Percentiles rank a stretch among this genome's conserved stretches.
phyloP scores from a whole-genome alignment of 805 yeast species.

The Hanseniaspora clermontiae region DNA sequence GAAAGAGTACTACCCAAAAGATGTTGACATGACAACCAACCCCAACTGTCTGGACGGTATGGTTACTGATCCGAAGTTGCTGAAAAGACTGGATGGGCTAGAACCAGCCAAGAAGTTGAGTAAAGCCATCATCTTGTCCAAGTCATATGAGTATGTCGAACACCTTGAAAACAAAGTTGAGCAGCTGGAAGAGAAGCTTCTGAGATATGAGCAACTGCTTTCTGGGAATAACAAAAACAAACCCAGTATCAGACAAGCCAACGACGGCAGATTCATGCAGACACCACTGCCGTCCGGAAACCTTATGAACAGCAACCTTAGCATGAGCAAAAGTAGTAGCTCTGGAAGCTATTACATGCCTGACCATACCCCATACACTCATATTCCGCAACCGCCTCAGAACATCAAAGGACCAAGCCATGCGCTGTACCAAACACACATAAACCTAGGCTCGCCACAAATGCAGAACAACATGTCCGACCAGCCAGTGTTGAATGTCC shows the following conservation, averaged over 20 bases:
- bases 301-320: background rate
- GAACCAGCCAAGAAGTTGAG: slow-evolving; percentile 65
- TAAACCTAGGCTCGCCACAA: background rate
- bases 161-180: slow-evolving; percentile 57
- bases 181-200: slow-evolving; percentile 31
- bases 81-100: slow-evolving; percentile 59
- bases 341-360: background rate
- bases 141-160: slow-evolving; percentile 65
- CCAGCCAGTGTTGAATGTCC: background rate
- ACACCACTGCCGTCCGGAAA: background rate
- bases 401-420: slow-evolving; percentile 1
- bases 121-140: slow-evolving; percentile 62
- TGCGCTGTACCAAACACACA: background rate
- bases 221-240: slow-evolving; percentile 1
- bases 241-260: slow-evolving; percentile 7
- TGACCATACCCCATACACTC: background rate
- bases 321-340: slow-evolving; percentile 5
- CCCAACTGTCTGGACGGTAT: slow-evolving; percentile 23
- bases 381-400: background rate
- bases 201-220: slow-evolving; percentile 27
- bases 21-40: slow-evolving; percentile 16
- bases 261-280: slow-evolving; percentile 3
- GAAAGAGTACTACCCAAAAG: background rate
- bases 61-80: slow-evolving; percentile 32
- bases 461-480: background rate